Percentiles rank a stretch among this genome's conserved stretches.
Conservation (phyloP, 805 yeast genomes). For the Starmerella cellae region DNA sequence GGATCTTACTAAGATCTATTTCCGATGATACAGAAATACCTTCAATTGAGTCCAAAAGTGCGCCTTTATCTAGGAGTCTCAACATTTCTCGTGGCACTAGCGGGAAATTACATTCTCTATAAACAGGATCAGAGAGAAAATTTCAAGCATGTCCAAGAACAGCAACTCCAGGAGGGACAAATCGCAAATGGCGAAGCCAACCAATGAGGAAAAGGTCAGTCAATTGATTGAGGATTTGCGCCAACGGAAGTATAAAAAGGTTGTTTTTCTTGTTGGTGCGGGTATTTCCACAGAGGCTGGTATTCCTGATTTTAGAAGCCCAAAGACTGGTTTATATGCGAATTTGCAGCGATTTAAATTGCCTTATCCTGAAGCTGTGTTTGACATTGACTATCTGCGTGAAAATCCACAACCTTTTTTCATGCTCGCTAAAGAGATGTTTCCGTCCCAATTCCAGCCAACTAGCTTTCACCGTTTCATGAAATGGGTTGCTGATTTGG, state of each 20-base stretch:
- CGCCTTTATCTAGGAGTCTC: slow-evolving; percentile 18
- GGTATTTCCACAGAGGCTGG: slow-evolving; percentile 91
- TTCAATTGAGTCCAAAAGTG: slow-evolving; percentile 14
- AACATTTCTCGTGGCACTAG: slow-evolving; percentile 18
- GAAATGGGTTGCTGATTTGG: slow-evolving; percentile 50
- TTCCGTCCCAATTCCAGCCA: slow-evolving; percentile 79
- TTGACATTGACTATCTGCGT: slow-evolving; percentile 70
- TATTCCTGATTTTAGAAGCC: slow-evolving; percentile 89
- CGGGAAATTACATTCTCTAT: slow-evolving; percentile 19
- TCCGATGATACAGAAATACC: slow-evolving; percentile 17
- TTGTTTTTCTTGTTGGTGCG: slow-evolving; percentile 53
- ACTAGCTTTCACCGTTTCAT: slow-evolving; percentile 70
- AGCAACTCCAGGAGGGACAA: no score
- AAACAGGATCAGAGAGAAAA: slow-evolving; percentile 4
- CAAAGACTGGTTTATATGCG: slow-evolving; percentile 66
- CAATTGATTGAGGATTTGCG: slow-evolving; percentile 14
- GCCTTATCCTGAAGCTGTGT: slow-evolving; percentile 93
- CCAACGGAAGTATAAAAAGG: slow-evolving; percentile 19
- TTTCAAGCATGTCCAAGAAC: not conserved
- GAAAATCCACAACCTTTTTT: slow-evolving; percentile 74
- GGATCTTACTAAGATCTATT: no score
- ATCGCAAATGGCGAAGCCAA: not conserved
- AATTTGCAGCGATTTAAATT: slow-evolving; percentile 55
- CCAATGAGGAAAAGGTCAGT: not conserved
- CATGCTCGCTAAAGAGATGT: slow-evolving; percentile 67